phyloP scores from a whole-genome alignment of 2,329 filamentous ascomycete species.

The Beauveria sp. region DNA sequence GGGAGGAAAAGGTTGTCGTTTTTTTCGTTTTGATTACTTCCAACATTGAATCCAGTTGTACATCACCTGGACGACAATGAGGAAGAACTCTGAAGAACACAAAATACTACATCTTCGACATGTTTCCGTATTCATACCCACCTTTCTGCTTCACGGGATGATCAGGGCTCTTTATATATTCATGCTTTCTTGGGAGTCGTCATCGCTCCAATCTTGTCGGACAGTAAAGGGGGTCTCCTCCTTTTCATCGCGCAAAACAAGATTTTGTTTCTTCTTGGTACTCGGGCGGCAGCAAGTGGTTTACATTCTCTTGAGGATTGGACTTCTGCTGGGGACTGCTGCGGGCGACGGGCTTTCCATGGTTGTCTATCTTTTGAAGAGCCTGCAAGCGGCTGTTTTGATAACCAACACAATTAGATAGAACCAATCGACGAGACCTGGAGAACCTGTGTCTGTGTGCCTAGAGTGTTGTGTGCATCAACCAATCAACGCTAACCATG shows the following conservation, averaged over 20 bases:
- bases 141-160: conserved; percentile 9
- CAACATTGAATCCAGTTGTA: background rate
- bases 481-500: background rate
- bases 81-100: background rate
- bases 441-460: background rate
- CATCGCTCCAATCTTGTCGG: background rate
- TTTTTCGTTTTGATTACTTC: background rate
- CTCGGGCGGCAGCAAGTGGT: conserved; percentile 8
- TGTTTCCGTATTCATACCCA: conserved; percentile 2
- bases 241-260: background rate
- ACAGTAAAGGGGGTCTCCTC: background rate
- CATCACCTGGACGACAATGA: too few relatives aligned
- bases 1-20: background rate
- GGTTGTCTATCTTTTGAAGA: background rate
- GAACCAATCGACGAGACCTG: conserved; percentile 10
- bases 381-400: background rate
- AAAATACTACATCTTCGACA: conserved; percentile 1
- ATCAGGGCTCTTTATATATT: background rate
- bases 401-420: background rate
- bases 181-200: background rate
- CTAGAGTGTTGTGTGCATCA: background rate
- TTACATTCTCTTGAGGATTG: background rate
- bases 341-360: conserved; percentile 6
- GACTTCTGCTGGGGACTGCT: conserved; percentile 7
- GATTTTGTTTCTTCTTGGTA: conserved; percentile 5